Conservation (phyloP, 306 rosid genomes). For the Carpinus fangiana region DNA sequence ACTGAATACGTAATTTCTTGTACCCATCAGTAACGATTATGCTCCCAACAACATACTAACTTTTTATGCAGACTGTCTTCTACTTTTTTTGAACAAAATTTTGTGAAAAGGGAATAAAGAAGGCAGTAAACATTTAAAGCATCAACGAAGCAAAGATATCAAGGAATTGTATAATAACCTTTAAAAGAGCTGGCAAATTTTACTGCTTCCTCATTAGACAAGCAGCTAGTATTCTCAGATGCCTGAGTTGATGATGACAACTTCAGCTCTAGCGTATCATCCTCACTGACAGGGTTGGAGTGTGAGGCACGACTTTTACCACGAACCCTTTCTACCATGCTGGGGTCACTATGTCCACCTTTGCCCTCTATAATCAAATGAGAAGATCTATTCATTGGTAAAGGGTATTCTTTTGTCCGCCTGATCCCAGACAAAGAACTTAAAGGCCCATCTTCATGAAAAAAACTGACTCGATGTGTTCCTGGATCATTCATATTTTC, state of each 20-base stretch:
- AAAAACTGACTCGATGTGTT: constrained; percentile 30
- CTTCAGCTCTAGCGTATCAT: constrained; percentile 54
- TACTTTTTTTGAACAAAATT: background rate
- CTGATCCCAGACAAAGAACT: constrained; percentile 32
- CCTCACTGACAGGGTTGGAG: constrained; percentile 39
- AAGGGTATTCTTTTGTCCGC: constrained; percentile 43
- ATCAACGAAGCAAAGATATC: constrained; percentile 2
- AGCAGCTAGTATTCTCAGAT: constrained; percentile 48
- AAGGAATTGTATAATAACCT: constrained; percentile 44
- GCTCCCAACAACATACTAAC: background rate
- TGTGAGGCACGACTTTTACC: constrained; percentile 39
- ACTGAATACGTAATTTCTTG: constrained; percentile 2
- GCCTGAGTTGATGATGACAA: constrained; percentile 58
- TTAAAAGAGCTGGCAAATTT: constrained; percentile 54
- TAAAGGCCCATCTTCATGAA: constrained; percentile 38
- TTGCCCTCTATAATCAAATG: constrained; percentile 35
- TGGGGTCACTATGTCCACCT: constrained; percentile 32
- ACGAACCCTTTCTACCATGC: constrained; percentile 36
- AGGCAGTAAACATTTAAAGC: constrained; percentile 13
- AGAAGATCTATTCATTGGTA: constrained; percentile 34
- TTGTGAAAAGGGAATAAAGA: constrained; percentile 6
- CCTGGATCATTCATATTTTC: constrained; percentile 42
- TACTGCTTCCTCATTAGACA: constrained; percentile 65
- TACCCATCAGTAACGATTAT: constrained; percentile 5
- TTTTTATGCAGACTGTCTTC: background rate